Evolutionary conservation across 2,329 filamentous ascomycete species (phyloP).

Genomic region (Pestalotiopsis sp.): DNA sequence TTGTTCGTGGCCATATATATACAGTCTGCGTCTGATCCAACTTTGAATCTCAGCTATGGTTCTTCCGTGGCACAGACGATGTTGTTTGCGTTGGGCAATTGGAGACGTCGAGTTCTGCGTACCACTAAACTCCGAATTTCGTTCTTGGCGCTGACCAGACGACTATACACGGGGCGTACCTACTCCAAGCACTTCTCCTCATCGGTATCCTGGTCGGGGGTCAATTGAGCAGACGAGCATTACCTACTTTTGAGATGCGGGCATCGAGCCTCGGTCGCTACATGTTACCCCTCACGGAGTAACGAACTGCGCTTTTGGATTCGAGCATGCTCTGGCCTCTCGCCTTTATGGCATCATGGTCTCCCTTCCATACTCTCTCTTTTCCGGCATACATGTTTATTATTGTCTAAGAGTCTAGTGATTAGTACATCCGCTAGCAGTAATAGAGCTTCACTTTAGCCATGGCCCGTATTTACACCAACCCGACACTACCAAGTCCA

Average conservation of each 20-base stretch:
- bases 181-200: not conserved
- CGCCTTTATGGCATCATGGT: not conserved
- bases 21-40: too few species aligned
- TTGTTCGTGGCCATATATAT: too few species aligned
- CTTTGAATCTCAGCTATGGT: too few species aligned
- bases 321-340: not conserved
- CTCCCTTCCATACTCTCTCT: not conserved
- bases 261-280: not conserved
- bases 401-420: not conserved
- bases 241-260: not conserved
- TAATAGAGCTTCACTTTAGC: not conserved
- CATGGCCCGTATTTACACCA: constrained; percentile 22
- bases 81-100: too few species aligned
- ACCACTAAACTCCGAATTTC: not conserved
- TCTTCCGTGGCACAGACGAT: too few species aligned
- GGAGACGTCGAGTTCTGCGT: not conserved
- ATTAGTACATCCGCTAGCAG: not conserved
- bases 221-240: not conserved
- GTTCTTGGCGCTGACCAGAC: not conserved
- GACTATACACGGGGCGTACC: not conserved
- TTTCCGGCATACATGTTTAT: not conserved
- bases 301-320: not conserved
- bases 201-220: not conserved
- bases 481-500: constrained; percentile 1
- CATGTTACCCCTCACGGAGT: not conserved